Evolutionary conservation across 306 rosid genomes (phyloP), one percentile per base, ranked within the genome.

Genomic region (Trichosanthes truncata): DNA sequence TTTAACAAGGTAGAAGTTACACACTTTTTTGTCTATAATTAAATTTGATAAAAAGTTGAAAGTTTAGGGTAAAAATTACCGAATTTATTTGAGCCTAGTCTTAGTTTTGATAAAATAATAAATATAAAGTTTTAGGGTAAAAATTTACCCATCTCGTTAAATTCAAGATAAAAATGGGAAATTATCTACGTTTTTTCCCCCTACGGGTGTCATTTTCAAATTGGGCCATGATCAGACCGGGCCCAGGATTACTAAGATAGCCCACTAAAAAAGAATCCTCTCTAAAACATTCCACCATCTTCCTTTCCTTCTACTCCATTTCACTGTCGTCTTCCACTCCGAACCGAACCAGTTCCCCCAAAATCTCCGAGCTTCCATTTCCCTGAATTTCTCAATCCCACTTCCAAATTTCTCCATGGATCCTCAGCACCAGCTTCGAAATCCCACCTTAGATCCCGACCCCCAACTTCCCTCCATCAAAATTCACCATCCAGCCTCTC

Each of bases 401-500:
- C 21, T 56, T 4, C 69, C 1, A n/a, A 18, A n/a, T 62, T 4
- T 29, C 56, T 46, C 68, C 82, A 87, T 86, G 91, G 83, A 82
- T 84, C 83, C 86, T 41, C 85, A 48, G 29, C 87, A 86, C 85
- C 89, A 88, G 72, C 85, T 74, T 7, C 80, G 67, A 45, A 82
- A 59, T 78, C 84, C 79, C 75, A 61, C 84, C 20, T 60, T 78
- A 4, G 95, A 90, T 60, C 83, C 87, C 10, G 97, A 93, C 80
- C 99, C 97, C 2, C 90, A 93, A 49, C 96, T 95, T 46, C 99
- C 99, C 0, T 80, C 81, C 66, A 93, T 95, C 85, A 89, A 84
- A 87, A 93, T 93, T 89, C 99, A 91, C 89, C 99, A 92, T 67
- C 97, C 98, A 0, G 80, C 92, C 67, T 95, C 98, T 20, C 97